These are phyloP conservation scores for Raphanus sativus DNA, from an alignment of 345 rosid genomes.

Conservation along the genomic window DNA sequence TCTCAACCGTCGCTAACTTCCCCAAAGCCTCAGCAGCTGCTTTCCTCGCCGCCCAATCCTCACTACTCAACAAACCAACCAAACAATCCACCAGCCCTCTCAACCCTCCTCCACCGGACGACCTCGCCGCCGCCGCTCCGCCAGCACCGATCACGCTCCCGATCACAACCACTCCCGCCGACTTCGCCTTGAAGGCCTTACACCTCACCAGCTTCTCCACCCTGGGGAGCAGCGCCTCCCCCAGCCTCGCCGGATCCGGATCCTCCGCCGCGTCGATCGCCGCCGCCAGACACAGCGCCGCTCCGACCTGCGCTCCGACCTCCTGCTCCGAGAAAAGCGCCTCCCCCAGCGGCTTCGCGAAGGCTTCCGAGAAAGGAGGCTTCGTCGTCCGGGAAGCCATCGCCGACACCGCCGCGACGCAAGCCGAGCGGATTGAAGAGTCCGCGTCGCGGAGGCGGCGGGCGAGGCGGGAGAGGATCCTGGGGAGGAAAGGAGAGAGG, in stretches of 20 bases:
- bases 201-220: constrained; percentile 73
- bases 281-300: constrained; percentile 81
- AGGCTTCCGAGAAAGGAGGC: constrained; percentile 55
- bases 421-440: constrained; percentile 69
- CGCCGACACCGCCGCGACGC: constrained; percentile 62
- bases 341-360: constrained; percentile 73
- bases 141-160: constrained; percentile 87
- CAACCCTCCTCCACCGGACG: constrained; percentile 42
- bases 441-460: constrained; percentile 81
- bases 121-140: constrained; percentile 37
- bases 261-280: constrained; percentile 71
- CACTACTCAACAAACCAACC: constrained; percentile 58
- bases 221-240: constrained; percentile 52
- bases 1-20: constrained; percentile 71
- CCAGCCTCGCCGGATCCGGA: constrained; percentile 62
- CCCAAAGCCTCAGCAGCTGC: constrained; percentile 82
- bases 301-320: constrained; percentile 69
- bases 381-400: constrained; percentile 59
- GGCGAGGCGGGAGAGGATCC: constrained; percentile 61
- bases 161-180: constrained; percentile 69
- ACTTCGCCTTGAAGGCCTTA: constrained; percentile 70
- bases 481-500: constrained; percentile 62
- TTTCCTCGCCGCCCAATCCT: constrained; percentile 92
- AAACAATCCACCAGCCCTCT: constrained; percentile 64
- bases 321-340: constrained; percentile 91